Evolutionary conservation across 345 rosid genomes (phyloP).

Genomic region (Citrus cavaleriei): DNA sequence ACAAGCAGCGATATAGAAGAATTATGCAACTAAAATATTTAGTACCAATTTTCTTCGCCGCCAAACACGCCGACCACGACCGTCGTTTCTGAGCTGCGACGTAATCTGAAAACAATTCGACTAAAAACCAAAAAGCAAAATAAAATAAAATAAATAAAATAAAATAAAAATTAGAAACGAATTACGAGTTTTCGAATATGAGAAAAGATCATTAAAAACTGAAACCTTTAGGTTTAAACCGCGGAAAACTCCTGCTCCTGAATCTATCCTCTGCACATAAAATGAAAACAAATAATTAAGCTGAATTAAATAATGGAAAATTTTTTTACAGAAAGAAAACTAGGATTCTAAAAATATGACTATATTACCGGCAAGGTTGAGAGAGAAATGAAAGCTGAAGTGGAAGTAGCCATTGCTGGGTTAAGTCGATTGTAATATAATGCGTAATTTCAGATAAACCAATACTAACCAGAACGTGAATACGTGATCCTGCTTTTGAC

Average conservation of each 20-base stretch:
- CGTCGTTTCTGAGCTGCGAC: slow-evolving; percentile 35
- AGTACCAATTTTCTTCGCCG: slow-evolving; percentile 72
- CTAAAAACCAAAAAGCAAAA: background rate
- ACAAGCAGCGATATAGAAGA: background rate
- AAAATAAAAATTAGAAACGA: background rate
- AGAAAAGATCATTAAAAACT: background rate
- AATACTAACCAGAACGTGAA: too few species aligned
- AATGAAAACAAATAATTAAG: background rate
- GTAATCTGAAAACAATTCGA: slow-evolving; percentile 29
- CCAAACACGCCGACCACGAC: slow-evolving; percentile 60
- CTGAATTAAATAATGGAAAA: background rate
- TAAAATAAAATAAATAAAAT: background rate
- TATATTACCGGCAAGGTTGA: slow-evolving; percentile 23
- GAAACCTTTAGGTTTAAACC: slow-evolving; percentile 24
- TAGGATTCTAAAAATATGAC: background rate
- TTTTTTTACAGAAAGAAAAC: background rate
- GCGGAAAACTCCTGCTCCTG: slow-evolving; percentile 17
- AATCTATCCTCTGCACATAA: slow-evolving; percentile 29
- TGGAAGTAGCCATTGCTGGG: slow-evolving; percentile 29
- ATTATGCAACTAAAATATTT: background rate
- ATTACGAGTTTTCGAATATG: background rate
- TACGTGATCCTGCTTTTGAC: too few species aligned
- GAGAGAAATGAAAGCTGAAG: slow-evolving; percentile 21
- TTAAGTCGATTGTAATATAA: background rate
- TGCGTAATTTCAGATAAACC: background rate